Percentiles rank a stretch among this genome's conserved stretches.
Conservation (phyloP, 2,329 filamentous ascomycete genomes). For the Cladophialophora exuberans region DNA sequence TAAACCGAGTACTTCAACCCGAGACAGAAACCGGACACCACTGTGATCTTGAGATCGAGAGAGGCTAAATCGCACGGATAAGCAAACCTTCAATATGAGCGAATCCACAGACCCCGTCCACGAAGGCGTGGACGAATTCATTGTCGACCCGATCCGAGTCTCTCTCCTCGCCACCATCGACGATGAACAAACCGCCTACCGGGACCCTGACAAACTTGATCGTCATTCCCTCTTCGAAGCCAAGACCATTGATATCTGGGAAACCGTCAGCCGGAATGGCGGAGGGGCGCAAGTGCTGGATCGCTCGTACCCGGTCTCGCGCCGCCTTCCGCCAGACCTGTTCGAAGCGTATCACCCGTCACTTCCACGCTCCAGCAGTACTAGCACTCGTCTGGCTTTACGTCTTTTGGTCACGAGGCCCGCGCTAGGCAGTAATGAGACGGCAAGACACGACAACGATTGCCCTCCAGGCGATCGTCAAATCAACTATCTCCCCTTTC, state of each 20-base stretch:
- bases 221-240: slow-evolving; percentile 17
- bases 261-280: background rate
- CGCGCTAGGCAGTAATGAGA: slow-evolving; percentile 8
- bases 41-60: background rate
- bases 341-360: slow-evolving; percentile 19
- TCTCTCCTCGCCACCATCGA: slow-evolving; percentile 18
- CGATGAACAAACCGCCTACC: slow-evolving; percentile 18
- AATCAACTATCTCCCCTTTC: slow-evolving; percentile 20
- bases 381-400: slow-evolving; percentile 12
- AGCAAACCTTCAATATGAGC: slow-evolving; percentile 9
- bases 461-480: slow-evolving; percentile 9
- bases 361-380: background rate
- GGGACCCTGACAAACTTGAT: slow-evolving; percentile 15
- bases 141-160: slow-evolving; percentile 15
- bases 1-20: background rate
- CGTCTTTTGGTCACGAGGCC: slow-evolving; percentile 16
- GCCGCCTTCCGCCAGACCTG: slow-evolving; percentile 10
- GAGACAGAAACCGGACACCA: background rate
- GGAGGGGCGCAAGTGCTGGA: slow-evolving; percentile 7
- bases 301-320: slow-evolving; percentile 10
- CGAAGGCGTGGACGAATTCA: slow-evolving; percentile 15
- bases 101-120: slow-evolving; percentile 16
- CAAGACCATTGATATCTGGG: slow-evolving; percentile 21
- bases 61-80: background rate
- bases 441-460: slow-evolving; percentile 9